Evolutionary conservation across 1,139 yeast species (phyloP).

Genomic region (Sugiyamaella paludigena): DNA sequence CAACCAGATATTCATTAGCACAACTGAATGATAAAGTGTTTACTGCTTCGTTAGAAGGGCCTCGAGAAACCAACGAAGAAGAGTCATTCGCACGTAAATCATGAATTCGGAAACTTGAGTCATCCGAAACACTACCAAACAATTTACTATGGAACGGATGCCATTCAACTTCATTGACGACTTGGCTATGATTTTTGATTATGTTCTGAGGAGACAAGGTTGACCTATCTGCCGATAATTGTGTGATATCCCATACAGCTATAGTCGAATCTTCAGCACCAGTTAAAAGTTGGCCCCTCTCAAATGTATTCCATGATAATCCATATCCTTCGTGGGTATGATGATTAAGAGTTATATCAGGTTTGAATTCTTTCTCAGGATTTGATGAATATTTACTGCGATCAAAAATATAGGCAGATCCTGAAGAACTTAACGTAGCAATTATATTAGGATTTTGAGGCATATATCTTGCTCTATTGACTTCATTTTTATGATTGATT

Average conservation of each 20-base stretch:
- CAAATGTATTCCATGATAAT: constrained; percentile 57
- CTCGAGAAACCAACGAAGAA: constrained; percentile 7
- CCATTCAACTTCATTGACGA: constrained; percentile 47
- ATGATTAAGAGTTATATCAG: constrained; percentile 47
- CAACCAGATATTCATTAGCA: constrained; percentile 52
- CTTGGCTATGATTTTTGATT: constrained; percentile 18
- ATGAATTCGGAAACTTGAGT: constrained; percentile 60
- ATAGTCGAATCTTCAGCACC: constrained; percentile 67
- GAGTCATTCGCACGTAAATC: constrained; percentile 43
- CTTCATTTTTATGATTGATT: constrained; percentile 53
- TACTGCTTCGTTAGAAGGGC: constrained; percentile 43
- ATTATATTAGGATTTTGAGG: constrained; percentile 72
- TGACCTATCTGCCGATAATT: constrained; percentile 19
- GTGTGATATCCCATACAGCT: constrained; percentile 65
- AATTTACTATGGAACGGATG: constrained; percentile 46
- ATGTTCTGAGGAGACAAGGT: constrained; percentile 18
- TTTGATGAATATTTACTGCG: constrained; percentile 44
- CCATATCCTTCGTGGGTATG: constrained; percentile 75
- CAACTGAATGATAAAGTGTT: constrained; percentile 68
- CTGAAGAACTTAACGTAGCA: constrained; percentile 78
- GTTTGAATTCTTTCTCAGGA: constrained; percentile 34
- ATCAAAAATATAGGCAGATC: constrained; percentile 68
- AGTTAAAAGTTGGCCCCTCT: constrained; percentile 50
- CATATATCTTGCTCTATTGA: constrained; percentile 82
- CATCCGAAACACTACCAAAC: constrained; percentile 75